phyloP scores from a whole-genome alignment of 768 basidiomycete genomes.

The Mycena haematopus region DNA sequence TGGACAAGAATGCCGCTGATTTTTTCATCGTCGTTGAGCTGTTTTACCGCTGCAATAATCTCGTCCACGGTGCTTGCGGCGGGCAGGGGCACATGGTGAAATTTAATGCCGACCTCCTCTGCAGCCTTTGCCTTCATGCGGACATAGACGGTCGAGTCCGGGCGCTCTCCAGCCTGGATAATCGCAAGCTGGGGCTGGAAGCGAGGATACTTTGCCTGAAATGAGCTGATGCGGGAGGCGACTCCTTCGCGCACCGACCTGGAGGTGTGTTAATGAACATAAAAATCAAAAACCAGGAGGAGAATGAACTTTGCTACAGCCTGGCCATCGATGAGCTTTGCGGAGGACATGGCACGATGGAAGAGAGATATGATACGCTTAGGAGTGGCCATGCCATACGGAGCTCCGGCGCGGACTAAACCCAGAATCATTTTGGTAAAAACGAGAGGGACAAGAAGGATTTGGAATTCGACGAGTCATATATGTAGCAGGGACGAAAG shows the following conservation, averaged over 20 bases:
- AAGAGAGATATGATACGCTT: constrained; percentile 16
- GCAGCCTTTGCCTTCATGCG: constrained; percentile 98
- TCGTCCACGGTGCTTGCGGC: constrained; percentile 74
- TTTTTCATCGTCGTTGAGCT: constrained; percentile 81
- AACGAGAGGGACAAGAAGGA: neutral
- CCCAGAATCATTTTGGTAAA: neutral
- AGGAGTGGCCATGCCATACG: constrained; percentile 5
- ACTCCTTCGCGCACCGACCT: constrained; percentile 85
- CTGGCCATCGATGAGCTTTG: constrained; percentile 81
- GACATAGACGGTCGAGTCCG: constrained; percentile 91
- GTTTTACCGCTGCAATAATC: constrained; percentile 76
- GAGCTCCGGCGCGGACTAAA: constrained; percentile 11
- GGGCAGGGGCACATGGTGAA: constrained; percentile 80
- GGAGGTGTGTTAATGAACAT: constrained; percentile 27
- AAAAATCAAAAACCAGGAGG: constrained; percentile 6
- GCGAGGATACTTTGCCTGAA: constrained; percentile 76
- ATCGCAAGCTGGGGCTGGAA: constrained; percentile 92
- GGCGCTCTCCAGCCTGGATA: constrained; percentile 91
- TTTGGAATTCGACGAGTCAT: neutral
- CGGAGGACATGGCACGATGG: constrained; percentile 41
- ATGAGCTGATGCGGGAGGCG: constrained; percentile 66
- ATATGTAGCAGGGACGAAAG: neutral
- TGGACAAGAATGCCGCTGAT: constrained; percentile 95
- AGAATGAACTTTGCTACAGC: constrained; percentile 78
- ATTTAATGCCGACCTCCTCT: constrained; percentile 89